Conservation (phyloP, 2,329 filamentous ascomycete species). For the Helotiales sp. region DNA sequence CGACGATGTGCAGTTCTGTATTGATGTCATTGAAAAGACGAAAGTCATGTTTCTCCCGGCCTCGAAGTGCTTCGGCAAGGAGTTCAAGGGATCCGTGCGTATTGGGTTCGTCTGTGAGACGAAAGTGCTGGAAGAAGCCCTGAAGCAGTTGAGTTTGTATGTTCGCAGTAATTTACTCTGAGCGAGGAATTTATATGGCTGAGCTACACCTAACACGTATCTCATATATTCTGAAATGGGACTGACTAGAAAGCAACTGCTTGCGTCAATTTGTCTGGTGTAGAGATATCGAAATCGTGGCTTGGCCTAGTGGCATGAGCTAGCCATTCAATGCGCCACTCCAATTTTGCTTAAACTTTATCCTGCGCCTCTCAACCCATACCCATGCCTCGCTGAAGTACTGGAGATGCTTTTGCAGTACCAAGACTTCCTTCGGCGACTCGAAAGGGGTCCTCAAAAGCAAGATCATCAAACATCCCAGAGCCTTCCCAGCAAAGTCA, state of each 20-base stretch:
- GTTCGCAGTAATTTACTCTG: slow-evolving; percentile 32
- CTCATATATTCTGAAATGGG: neutral
- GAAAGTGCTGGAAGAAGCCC: slow-evolving; percentile 67
- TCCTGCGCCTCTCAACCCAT: no score
- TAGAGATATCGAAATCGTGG: no score
- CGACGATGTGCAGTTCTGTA: slow-evolving; percentile 75
- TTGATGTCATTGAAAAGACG: slow-evolving; percentile 67
- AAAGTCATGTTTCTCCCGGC: slow-evolving; percentile 79
- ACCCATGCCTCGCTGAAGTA: no score
- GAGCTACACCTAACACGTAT: neutral
- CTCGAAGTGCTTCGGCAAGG: slow-evolving; percentile 72
- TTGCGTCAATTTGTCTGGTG: no score
- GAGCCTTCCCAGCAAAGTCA: no score
- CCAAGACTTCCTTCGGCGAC: no score
- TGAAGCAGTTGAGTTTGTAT: slow-evolving; percentile 51
- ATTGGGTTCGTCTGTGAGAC: slow-evolving; percentile 79
- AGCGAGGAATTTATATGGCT: neutral
- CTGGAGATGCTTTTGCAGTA: no score
- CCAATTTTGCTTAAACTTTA: no score
- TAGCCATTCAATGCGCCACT: no score
- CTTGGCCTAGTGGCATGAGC: no score
- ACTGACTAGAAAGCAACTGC: neutral
- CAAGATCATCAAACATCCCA: no score
- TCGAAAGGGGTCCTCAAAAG: no score
- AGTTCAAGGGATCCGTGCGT: slow-evolving; percentile 77